Evolutionary conservation across 768 basidiomycete species (phyloP), one percentile per base, ranked within the genome.

Genomic region (Auricularia cornea): DNA sequence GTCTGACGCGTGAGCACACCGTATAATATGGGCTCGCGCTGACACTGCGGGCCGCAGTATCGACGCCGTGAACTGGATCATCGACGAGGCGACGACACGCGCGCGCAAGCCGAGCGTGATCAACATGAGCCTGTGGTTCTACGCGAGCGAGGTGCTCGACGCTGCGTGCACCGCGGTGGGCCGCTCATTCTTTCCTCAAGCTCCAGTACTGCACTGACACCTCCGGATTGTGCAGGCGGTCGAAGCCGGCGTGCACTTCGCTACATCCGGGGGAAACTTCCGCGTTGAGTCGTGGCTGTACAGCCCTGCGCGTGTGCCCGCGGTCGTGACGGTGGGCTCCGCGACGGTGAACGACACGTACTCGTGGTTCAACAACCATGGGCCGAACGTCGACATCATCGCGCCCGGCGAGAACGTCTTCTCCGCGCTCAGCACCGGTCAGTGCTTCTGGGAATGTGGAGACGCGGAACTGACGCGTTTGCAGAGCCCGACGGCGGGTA

Each of bases 61-160:
- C 51, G 70, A 70, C 10, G 75, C 73, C 3, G 61, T 78, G 41
- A 68, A 76, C 63, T 79, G 70, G 65, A 77, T 77, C 10, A 54
- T 65, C 30, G 38, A 28, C 1, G 61, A 66, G 33, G 71, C 68
- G 31, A 33, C 60, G n/a, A n/a, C n/a, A 11, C 68, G 70, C 40
- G 67, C 70, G 1, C 64, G 70, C 26, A 75, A 62, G 26, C 62
- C 79, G 5, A 71, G 72, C 1, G 69, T 79, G 41, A 74, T 72
- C 4, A 73, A 95, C 82, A 97, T 99, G 97, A 90, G 88, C 73
- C 88, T 99, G 60, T 96, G 97, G 66, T 97, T 96, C 70, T 92
- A 92, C 63, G 96, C 95, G 79, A 92, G 91, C 5, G 81, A 78
- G 23, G 83, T 90, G 33, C 82, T 98, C 59, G 94, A 99, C 66